phyloP scores from a whole-genome alignment of 257 asterid species.

The Nicotiana benthamiana region DNA sequence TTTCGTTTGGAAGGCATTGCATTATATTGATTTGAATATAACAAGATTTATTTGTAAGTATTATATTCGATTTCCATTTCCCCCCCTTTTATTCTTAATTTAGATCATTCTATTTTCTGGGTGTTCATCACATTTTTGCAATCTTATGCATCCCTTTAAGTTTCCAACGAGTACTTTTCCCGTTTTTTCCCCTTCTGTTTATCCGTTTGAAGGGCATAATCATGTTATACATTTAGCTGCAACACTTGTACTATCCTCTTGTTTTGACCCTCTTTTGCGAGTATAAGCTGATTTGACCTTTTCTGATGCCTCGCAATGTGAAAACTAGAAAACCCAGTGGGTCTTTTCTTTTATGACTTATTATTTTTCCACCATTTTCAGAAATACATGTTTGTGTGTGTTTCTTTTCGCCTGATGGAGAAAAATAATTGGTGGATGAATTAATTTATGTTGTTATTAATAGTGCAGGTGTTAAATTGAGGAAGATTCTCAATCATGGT shows the following conservation, averaged over 20 bases:
- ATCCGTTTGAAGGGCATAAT: background rate
- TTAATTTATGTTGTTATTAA: background rate
- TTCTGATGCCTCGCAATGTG: background rate
- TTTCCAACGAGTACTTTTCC: background rate
- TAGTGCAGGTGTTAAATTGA: background rate
- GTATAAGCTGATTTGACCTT: background rate
- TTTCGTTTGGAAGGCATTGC: background rate
- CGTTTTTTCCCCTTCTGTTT: too few species aligned
- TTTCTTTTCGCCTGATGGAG: background rate
- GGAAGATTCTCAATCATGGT: conserved; percentile 42
- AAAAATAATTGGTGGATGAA: background rate
- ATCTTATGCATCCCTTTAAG: background rate
- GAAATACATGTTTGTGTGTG: background rate
- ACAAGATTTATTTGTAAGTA: background rate
- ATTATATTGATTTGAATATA: background rate
- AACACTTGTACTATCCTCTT: background rate
- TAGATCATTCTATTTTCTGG: background rate
- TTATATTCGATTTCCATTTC: background rate
- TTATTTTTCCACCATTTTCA: background rate
- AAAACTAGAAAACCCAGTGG: background rate
- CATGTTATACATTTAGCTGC: background rate
- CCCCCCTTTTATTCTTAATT: background rate
- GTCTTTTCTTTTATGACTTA: background rate
- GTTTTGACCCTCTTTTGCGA: background rate
- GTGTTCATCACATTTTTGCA: background rate